Conservation (phyloP, 805 yeast genomes). For the Sugiyamaella qingdaonensis region DNA sequence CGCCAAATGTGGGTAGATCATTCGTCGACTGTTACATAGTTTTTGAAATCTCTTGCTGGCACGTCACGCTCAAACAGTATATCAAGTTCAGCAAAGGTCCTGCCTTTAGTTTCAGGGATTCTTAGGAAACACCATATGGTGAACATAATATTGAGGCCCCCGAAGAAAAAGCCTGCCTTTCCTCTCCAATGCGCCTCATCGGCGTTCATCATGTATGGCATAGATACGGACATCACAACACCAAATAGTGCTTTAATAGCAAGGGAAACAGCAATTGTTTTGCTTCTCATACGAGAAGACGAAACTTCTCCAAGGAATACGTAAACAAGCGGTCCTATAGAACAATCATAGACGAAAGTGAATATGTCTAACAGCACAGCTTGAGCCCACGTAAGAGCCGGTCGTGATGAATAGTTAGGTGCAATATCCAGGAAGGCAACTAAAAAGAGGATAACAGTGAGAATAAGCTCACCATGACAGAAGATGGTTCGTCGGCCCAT, state of each 20-base stretch:
- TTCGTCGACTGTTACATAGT: not conserved
- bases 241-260: conserved; percentile 2
- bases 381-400: conserved; percentile 7
- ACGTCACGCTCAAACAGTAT: conserved; percentile 46
- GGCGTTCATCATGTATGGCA: conserved; percentile 16
- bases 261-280: conserved; percentile 29
- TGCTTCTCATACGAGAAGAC: conserved; percentile 39
- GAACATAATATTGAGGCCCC: conserved; percentile 37
- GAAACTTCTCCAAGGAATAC: conserved; percentile 41
- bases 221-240: conserved; percentile 5
- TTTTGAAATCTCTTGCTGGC: conserved; percentile 59
- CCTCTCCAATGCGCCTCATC: conserved; percentile 17
- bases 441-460: conserved; percentile 9
- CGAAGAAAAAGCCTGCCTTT: conserved; percentile 12
- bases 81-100: conserved; percentile 35
- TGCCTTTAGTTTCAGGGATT: conserved; percentile 19
- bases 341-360: conserved; percentile 34
- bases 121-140: conserved; percentile 38
- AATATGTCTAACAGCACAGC: conserved; percentile 7
- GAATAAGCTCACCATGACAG: conserved; percentile 4
- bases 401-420: conserved; percentile 4
- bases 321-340: conserved; percentile 39
- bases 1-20: no score
- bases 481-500: conserved; percentile 5
- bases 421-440: conserved; percentile 24